Conservation (phyloP, 768 basidiomycete species). For the Zangia roseola region DNA sequence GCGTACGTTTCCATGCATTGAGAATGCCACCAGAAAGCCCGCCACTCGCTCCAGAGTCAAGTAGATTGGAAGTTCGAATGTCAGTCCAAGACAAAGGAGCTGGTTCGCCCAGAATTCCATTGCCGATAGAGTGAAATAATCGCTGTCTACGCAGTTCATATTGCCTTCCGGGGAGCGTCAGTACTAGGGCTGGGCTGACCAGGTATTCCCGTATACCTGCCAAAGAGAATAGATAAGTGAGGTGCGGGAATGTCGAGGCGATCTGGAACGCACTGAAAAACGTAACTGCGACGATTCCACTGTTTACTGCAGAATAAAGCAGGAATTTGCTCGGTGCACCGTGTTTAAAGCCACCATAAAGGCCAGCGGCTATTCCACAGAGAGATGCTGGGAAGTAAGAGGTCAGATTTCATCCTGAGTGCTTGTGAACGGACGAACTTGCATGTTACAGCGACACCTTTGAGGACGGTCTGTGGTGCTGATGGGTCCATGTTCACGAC, state of each 20-base stretch:
- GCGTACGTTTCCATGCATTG: slow-evolving; percentile 56
- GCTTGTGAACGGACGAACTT: slow-evolving; percentile 56
- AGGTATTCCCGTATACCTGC: slow-evolving; percentile 74
- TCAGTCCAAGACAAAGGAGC: slow-evolving; percentile 44
- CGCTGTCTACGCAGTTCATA: slow-evolving; percentile 42
- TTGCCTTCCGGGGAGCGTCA: slow-evolving; percentile 43
- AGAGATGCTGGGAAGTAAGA: slow-evolving; percentile 48
- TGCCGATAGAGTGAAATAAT: slow-evolving; percentile 22
- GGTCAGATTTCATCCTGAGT: slow-evolving; percentile 23
- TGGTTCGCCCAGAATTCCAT: slow-evolving; percentile 13
- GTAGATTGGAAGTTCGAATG: slow-evolving; percentile 55
- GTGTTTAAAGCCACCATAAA: slow-evolving; percentile 47
- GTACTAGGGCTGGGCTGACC: slow-evolving; percentile 61
- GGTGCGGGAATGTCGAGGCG: background rate
- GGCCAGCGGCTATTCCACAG: slow-evolving; percentile 46
- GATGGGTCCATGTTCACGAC: slow-evolving; percentile 26
- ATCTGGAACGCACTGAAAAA: slow-evolving; percentile 67
- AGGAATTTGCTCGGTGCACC: slow-evolving; percentile 50
- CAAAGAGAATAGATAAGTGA: background rate
- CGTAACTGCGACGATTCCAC: slow-evolving; percentile 63
- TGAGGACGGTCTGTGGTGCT: slow-evolving; percentile 44
- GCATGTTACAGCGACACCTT: slow-evolving; percentile 70
- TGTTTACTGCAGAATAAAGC: slow-evolving; percentile 65
- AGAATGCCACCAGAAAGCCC: slow-evolving; percentile 61
- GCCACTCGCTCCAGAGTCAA: slow-evolving; percentile 77